These are phyloP conservation scores for Jatropha curcas DNA, from an alignment of 345 rosid genomes.

Conservation along the genomic window DNA sequence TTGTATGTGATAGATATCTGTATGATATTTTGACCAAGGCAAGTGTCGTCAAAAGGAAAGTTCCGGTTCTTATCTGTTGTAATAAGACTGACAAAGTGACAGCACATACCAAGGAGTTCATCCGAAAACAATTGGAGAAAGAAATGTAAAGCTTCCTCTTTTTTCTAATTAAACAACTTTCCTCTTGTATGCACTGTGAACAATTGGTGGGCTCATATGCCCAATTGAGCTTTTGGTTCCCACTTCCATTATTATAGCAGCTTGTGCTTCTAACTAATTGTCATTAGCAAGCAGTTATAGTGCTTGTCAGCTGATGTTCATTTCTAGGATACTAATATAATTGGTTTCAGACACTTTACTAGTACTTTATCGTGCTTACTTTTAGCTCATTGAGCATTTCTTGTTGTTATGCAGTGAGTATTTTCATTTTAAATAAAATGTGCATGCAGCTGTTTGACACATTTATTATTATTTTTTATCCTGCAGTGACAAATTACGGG, in stretches of 20 bases:
- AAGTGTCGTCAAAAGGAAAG: conserved; percentile 67
- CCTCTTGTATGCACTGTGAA: conserved; percentile 3
- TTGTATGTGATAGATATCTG: conserved; percentile 59
- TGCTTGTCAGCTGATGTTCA: neutral
- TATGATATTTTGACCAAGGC: conserved; percentile 87
- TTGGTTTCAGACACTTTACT: neutral
- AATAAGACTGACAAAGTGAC: conserved; percentile 95
- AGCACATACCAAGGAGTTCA: conserved; percentile 88
- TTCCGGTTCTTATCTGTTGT: conserved; percentile 79
- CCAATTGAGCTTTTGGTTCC: neutral
- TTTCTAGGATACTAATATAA: neutral
- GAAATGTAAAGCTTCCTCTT: conserved; percentile 57
- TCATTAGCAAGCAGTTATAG: neutral
- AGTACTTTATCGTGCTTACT: neutral
- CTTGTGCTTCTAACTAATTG: neutral
- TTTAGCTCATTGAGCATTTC: neutral
- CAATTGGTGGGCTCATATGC: conserved; percentile 1
- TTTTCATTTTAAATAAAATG: neutral
- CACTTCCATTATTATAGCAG: neutral
- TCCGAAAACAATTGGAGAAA: conserved; percentile 88
- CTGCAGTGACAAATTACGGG: conserved; percentile 63
- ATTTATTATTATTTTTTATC: conserved; percentile 15
- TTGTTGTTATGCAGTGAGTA: neutral
- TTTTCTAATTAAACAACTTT: conserved; percentile 4
- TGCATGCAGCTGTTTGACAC: neutral